phyloP scores from a whole-genome alignment of 2,329 filamentous ascomycete species.

The Lasiodiplodia theobromae region DNA sequence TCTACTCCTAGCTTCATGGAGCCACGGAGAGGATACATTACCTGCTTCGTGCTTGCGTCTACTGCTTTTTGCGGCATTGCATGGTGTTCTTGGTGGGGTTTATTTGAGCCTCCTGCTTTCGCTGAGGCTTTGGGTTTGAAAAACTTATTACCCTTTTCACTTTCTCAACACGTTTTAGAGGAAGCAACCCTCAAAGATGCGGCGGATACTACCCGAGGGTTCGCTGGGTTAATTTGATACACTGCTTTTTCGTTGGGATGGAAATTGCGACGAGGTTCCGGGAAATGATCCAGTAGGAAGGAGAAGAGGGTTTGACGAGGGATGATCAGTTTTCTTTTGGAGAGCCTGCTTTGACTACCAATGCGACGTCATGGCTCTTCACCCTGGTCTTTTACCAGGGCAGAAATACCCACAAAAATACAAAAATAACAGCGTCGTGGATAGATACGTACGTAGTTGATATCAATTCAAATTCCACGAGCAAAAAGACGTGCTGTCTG shows the following conservation, averaged over 20 bases:
- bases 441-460: conserved; percentile 19
- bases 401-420: not conserved
- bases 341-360: conserved; percentile 29
- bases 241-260: conserved; percentile 19
- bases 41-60: conserved; percentile 27
- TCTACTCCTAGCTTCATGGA: not conserved
- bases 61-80: conserved; percentile 31
- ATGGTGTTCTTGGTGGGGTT: conserved; percentile 30
- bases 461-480: conserved; percentile 25
- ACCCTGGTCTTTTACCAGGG: conserved; percentile 7
- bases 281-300: conserved; percentile 18
- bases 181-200: conserved; percentile 18
- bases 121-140: conserved; percentile 26
- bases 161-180: conserved; percentile 25
- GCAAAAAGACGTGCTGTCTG: not conserved
- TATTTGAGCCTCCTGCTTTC: conserved; percentile 18
- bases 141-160: conserved; percentile 29
- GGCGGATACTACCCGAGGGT: conserved; percentile 7
- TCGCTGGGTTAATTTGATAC: conserved; percentile 28
- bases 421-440: conserved; percentile 17
- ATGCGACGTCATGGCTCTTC: conserved; percentile 28
- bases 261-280: conserved; percentile 25
- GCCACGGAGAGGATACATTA: not conserved
- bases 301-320: conserved; percentile 23
- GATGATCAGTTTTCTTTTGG: conserved; percentile 21